Evolutionary conservation across 768 basidiomycete genomes (phyloP).

Genomic region (Mycena olivaceomarginata): DNA sequence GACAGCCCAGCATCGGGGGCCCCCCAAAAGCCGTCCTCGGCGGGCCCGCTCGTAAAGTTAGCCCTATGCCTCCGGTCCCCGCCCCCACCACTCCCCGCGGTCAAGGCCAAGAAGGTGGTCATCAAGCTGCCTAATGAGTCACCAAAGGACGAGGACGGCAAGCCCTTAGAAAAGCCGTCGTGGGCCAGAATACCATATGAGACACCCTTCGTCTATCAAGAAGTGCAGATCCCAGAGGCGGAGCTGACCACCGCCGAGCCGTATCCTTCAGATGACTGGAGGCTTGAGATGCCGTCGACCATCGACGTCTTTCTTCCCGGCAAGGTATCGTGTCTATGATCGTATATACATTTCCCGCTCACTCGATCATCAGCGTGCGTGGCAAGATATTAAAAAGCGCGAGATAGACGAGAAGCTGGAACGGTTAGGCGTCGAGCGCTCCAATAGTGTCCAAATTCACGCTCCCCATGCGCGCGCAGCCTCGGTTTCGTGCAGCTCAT

Average conservation of each 20-base stretch:
- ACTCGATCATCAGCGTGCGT: slow-evolving; percentile 71
- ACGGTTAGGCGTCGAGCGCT: slow-evolving; percentile 86
- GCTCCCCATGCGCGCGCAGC: slow-evolving; percentile 90
- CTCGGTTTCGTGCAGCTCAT: slow-evolving; percentile 75
- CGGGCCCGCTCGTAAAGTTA: slow-evolving; percentile 86
- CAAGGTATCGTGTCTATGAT: slow-evolving; percentile 63
- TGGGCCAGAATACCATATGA: slow-evolving; percentile 80
- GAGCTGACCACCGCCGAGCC: slow-evolving; percentile 67
- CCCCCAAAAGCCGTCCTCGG: slow-evolving; percentile 93
- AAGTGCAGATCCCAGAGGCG: slow-evolving; percentile 50
- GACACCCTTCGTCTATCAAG: slow-evolving; percentile 51
- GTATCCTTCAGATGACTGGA: slow-evolving; percentile 81
- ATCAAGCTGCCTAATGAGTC: slow-evolving; percentile 88
- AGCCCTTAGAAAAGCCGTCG: slow-evolving; percentile 64
- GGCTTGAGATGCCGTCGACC: slow-evolving; percentile 74
- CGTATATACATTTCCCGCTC: slow-evolving; percentile 19
- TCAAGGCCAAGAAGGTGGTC: slow-evolving; percentile 78
- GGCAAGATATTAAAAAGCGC: slow-evolving; percentile 83
- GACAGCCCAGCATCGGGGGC: slow-evolving; percentile 87
- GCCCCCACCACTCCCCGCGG: slow-evolving; percentile 52
- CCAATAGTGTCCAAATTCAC: slow-evolving; percentile 75
- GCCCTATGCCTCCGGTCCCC: slow-evolving; percentile 71
- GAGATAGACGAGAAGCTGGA: slow-evolving; percentile 90
- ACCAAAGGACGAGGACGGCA: slow-evolving; percentile 60
- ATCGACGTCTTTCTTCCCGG: slow-evolving; percentile 91